Conservation (phyloP, 345 rosid genomes). For the Lepidium didymum region DNA sequence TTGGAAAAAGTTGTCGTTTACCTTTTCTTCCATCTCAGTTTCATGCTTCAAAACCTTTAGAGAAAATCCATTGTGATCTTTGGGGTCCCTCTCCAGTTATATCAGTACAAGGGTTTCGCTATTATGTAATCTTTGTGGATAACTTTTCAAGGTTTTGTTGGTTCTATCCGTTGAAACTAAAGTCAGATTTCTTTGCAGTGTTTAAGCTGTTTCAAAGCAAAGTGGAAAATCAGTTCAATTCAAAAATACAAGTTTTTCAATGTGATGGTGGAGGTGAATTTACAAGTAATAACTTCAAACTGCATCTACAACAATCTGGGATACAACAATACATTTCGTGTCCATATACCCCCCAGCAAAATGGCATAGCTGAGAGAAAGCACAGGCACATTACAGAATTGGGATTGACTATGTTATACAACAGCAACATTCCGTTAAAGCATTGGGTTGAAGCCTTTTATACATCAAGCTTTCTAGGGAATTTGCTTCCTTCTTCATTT, state of each 20-base stretch:
- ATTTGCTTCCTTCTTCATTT: neutral
- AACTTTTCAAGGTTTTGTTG: neutral
- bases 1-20: no score
- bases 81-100: neutral
- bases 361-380: neutral
- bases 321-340: neutral
- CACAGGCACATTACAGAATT: neutral
- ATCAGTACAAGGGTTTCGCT: neutral
- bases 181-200: neutral
- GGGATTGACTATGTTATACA: neutral
- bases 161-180: neutral
- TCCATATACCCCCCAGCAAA: neutral
- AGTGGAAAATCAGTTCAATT: neutral
- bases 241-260: neutral
- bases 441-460: neutral
- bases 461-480: neutral
- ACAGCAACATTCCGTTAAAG: fast-evolving
- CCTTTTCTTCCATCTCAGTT: no score
- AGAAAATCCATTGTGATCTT: neutral
- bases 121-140: neutral
- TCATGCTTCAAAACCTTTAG: no score
- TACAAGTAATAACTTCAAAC: neutral
- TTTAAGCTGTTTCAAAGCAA: neutral
- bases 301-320: fast-evolving
- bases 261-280: neutral